Percentiles rank a stretch among this genome's conserved stretches.
Evolutionary conservation across 2,329 filamentous ascomycete genomes (phyloP).

Genomic region (Rutstroemia sydowiana): DNA sequence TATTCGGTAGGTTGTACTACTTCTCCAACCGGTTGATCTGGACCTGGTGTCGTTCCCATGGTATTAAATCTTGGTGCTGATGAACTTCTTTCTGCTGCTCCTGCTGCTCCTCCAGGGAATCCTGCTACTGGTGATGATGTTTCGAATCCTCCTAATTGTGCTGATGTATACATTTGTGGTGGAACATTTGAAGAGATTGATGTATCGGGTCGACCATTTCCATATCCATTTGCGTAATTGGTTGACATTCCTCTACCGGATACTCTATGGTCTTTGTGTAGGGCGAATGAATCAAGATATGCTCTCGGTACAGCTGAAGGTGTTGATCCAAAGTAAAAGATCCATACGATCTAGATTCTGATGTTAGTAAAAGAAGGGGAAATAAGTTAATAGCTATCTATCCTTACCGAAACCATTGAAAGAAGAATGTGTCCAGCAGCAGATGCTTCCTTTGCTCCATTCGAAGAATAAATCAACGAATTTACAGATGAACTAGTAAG

Average conservation of each 20-base stretch:
- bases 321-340: conserved; percentile 95
- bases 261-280: conserved; percentile 67
- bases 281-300: conserved; percentile 91
- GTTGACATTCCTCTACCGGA: conserved; percentile 50
- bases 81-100: conserved; percentile 52
- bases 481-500: conserved; percentile 83
- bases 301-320: conserved; percentile 79
- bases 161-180: conserved; percentile 96
- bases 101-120: conserved; percentile 23
- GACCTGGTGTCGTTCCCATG: conserved; percentile 36
- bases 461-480: conserved; percentile 69
- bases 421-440: conserved; percentile 90
- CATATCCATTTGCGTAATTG: conserved; percentile 64
- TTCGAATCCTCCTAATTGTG: conserved; percentile 91
- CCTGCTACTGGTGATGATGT: conserved; percentile 73
- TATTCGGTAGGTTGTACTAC: conserved; percentile 79
- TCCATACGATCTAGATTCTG: conserved; percentile 75
- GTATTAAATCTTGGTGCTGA: conserved; percentile 41
- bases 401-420: conserved; percentile 79
- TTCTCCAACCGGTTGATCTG: conserved; percentile 36
- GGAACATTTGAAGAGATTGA: conserved; percentile 69
- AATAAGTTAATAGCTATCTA: conserved; percentile 14
- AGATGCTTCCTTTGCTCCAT: conserved; percentile 72
- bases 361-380: conserved; percentile 9
- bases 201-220: conserved; percentile 70